Evolutionary conservation across 257 asterid genomes (phyloP).

Genomic region (Fraxinus cuspidata): DNA sequence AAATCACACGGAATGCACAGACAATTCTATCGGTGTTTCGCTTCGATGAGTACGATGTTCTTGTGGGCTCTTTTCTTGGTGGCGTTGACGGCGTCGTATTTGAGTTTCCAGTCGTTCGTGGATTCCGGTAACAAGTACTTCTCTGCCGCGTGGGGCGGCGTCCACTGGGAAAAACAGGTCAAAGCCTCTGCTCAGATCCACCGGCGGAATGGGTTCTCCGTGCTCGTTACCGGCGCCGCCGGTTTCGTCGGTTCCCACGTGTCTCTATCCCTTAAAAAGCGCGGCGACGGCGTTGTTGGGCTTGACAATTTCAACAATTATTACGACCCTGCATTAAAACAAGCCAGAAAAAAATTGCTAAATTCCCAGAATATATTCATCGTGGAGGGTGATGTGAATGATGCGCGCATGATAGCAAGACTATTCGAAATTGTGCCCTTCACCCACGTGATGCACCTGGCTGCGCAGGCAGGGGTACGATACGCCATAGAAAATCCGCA

Average conservation of each 20-base stretch:
- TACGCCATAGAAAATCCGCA: slow-evolving; percentile 57
- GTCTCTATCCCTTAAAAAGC: slow-evolving; percentile 12
- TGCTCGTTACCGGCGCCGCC: slow-evolving; percentile 22
- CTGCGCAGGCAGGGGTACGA: slow-evolving; percentile 56
- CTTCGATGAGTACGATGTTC: slow-evolving; percentile 18
- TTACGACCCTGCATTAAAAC: slow-evolving; percentile 10
- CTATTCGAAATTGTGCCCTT: slow-evolving; percentile 45
- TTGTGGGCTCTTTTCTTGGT: slow-evolving; percentile 17
- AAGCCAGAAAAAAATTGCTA: slow-evolving; percentile 33
- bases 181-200: slow-evolving; percentile 14
- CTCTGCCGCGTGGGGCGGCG: slow-evolving; percentile 13
- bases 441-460: slow-evolving; percentile 55
- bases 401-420: slow-evolving; percentile 43
- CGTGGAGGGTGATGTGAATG: slow-evolving; percentile 51
- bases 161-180: slow-evolving; percentile 19
- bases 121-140: slow-evolving; percentile 8
- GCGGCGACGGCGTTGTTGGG: slow-evolving; percentile 14
- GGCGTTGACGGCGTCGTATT: slow-evolving; percentile 11
- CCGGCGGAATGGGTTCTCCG: not conserved
- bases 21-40: slow-evolving; percentile 8
- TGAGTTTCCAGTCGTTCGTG: slow-evolving; percentile 14
- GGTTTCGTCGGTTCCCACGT: slow-evolving; percentile 18
- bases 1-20: slow-evolving; percentile 13
- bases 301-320: slow-evolving; percentile 15
- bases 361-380: slow-evolving; percentile 28